A percentile compares a stretch with the other conserved stretches of the same genome.
phyloP scores from a whole-genome alignment of 2,329 filamentous ascomycete genomes.

The Xylariaceae sp. region DNA sequence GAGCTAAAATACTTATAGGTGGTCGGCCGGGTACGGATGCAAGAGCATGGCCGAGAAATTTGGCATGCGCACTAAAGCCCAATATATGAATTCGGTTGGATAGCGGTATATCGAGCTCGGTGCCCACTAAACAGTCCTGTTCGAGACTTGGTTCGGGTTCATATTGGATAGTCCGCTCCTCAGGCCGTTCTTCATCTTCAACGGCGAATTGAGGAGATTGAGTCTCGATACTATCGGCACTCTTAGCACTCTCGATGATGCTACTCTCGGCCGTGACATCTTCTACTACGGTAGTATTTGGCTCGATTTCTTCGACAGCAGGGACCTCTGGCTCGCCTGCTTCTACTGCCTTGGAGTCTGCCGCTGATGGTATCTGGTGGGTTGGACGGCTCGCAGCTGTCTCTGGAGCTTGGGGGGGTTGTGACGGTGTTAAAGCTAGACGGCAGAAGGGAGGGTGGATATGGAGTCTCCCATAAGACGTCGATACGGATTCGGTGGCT shows the following conservation, averaged over 20 bases:
- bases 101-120: neutral
- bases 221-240: neutral
- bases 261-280: neutral
- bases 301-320: neutral
- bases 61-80: constrained; percentile 69
- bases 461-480: constrained; percentile 28
- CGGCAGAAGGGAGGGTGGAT: constrained; percentile 33
- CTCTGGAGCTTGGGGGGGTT: neutral
- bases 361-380: neutral
- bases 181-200: neutral
- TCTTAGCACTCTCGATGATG: neutral
- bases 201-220: neutral
- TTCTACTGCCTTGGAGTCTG: neutral
- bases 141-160: neutral
- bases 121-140: neutral
- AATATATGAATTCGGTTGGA: constrained; percentile 62
- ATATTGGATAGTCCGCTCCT: neutral
- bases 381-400: neutral
- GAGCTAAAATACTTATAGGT: constrained; percentile 69
- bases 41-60: constrained; percentile 70
- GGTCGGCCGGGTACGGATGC: constrained; percentile 63
- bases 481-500: constrained; percentile 40
- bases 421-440: constrained; percentile 13
- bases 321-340: neutral
- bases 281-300: no score